Evolutionary conservation across 495 filamentous ascomycete genomes (phyloP).

Genomic region (Mytilinidion resinicola): DNA sequence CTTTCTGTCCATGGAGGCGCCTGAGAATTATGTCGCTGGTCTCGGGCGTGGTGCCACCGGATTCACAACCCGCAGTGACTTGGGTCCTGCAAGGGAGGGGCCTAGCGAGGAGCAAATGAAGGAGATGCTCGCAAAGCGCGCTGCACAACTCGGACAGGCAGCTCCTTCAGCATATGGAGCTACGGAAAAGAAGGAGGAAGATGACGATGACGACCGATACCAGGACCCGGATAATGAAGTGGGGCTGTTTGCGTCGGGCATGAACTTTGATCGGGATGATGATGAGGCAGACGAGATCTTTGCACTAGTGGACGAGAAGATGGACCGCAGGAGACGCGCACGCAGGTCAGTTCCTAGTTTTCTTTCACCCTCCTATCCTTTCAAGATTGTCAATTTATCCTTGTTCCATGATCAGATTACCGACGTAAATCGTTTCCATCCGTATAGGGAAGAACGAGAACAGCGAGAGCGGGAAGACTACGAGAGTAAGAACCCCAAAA

Average conservation of each 20-base stretch:
- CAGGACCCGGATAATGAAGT: constrained; percentile 97
- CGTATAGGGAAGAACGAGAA: constrained; percentile 91
- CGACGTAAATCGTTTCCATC: constrained; percentile 61
- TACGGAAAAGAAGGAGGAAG: constrained; percentile 65
- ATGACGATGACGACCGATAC: constrained; percentile 76
- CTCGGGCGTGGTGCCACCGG: constrained; percentile 95
- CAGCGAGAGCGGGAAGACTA: constrained; percentile 85
- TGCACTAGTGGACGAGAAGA: constrained; percentile 86
- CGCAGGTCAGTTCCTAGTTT: constrained; percentile 71
- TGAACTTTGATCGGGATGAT: constrained; percentile 84
- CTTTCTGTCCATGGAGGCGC: constrained; percentile 84
- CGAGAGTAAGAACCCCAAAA: constrained; percentile 95
- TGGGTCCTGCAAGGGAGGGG: constrained; percentile 92
- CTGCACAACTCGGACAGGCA: constrained; percentile 74
- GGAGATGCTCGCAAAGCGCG: constrained; percentile 87
- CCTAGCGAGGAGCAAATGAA: constrained; percentile 98
- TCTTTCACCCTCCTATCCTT: constrained; percentile 21
- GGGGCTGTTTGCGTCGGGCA: constrained; percentile 86
- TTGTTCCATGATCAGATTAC: constrained; percentile 62
- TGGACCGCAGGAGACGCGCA: constrained; percentile 77
- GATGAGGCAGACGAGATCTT: constrained; percentile 97
- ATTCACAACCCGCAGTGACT: constrained; percentile 94
- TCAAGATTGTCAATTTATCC: constrained; percentile 28
- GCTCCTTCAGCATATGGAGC: constrained; percentile 73
- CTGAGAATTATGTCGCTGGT: constrained; percentile 97